Evolutionary conservation across 495 filamentous ascomycete species (phyloP).

Genomic region (Neurospora hispaniola): DNA sequence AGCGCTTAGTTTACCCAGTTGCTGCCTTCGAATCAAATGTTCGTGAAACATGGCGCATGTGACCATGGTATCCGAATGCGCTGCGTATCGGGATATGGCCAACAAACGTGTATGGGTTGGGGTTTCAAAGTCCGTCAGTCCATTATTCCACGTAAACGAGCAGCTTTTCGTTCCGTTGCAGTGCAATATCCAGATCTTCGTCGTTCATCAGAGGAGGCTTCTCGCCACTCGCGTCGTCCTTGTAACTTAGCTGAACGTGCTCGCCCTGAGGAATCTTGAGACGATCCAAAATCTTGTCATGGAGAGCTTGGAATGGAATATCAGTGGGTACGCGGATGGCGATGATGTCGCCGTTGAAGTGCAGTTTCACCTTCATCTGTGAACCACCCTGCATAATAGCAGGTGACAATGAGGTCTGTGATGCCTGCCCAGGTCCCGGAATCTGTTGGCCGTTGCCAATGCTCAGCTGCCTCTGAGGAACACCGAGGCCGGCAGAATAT

Average conservation of each 20-base stretch:
- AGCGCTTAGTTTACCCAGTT: not conserved
- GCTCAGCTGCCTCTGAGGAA: constrained; percentile 44
- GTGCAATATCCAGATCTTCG: constrained; percentile 66
- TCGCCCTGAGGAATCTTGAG: constrained; percentile 55
- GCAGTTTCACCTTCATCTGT: constrained; percentile 86
- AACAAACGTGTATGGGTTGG: not conserved
- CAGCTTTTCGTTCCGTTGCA: constrained; percentile 77
- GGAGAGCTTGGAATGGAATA: constrained; percentile 66
- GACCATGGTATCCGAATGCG: not conserved
- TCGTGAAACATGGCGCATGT: not conserved
- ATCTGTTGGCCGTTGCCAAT: constrained; percentile 50
- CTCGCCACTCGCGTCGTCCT: constrained; percentile 70
- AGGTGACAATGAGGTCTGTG: constrained; percentile 44
- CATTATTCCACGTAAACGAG: constrained; percentile 59
- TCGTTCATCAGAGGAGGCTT: constrained; percentile 66
- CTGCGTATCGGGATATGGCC: not conserved
- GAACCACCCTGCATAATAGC: constrained; percentile 29
- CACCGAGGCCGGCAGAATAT: constrained; percentile 44
- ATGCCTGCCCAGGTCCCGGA: constrained; percentile 64
- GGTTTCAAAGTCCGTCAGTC: not conserved
- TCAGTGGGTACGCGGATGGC: constrained; percentile 79
- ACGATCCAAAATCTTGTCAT: constrained; percentile 69
- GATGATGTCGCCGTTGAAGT: constrained; percentile 81
- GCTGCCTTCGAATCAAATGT: not conserved
- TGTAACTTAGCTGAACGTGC: constrained; percentile 69